Base-by-base conservation (phyloP, 208 protist species). In the Sergeia podlipaevii region DNA sequence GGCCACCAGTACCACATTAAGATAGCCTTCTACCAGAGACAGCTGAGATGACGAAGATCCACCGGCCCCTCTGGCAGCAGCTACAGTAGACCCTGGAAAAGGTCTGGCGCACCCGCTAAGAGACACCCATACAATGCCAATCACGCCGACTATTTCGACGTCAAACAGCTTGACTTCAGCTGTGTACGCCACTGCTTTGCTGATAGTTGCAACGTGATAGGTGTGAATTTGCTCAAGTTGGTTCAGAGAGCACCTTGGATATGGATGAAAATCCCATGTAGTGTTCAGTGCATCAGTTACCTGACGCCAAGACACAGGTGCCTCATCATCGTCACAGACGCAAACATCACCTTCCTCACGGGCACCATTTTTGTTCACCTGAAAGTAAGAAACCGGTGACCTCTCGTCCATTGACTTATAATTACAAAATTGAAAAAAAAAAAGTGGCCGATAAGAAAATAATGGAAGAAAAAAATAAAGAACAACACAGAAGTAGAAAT, bases 91-190 rank as follows among this genome's bases (percentile, higher is more conserved):
- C 13, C 17, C 30, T 23, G 7, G 20, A 55, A 8, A 18, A 8
- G 21, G 43, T 10, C 47, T 17, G 42, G 26, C 4, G 36, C 5
- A 7, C 54, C 44, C 3, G 47, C n/a, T 1, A 67, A 50, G 15
- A 93, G 72, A 70, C 55, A 90, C 79, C 79, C 78, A 88, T 27
- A 80, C 81, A 15, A 93, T 41, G 21, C 81, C 85, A n/a, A 87
- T 61, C 1, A 80, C 68, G 20, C 81, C 81, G 8, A 70, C 37
- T 45, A 74, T 4, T 20, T 36, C 4, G 24, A 7, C 8, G 20
- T 21, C 32, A 7, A n/a, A 51, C 46, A 3, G 4, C n/a, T 10
- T 45, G 52, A 4, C 23, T 11, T 4, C 28, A 5, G 7, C 23
- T 30, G 51, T 5, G 5, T n/a, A 30, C 42, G 30, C 23, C 24